Conservation (phyloP, 148 eudicot species). For the Fagopyrum homotropicum region DNA sequence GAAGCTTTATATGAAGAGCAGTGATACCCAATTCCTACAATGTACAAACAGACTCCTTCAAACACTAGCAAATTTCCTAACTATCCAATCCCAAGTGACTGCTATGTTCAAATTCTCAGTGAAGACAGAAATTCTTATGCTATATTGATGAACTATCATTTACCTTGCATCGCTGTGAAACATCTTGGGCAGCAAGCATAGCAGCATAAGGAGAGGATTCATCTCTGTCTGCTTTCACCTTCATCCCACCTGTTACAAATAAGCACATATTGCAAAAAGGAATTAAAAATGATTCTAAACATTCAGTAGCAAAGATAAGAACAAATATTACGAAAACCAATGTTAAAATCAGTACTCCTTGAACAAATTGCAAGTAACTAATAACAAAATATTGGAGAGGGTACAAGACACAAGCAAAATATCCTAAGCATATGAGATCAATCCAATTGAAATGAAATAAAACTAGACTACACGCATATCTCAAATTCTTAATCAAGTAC, state of each 20-base stretch:
- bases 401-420: too few relatives aligned
- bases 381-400: too few relatives aligned
- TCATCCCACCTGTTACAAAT: constrained; percentile 66
- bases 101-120: not conserved
- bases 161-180: constrained; percentile 76
- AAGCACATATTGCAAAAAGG: not conserved
- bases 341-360: too few relatives aligned
- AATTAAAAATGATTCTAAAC: not conserved
- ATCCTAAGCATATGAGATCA: too few relatives aligned
- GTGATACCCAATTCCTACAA: constrained; percentile 66
- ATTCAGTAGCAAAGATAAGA: not conserved
- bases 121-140: not conserved
- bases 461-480: too few relatives aligned
- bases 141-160: too few relatives aligned
- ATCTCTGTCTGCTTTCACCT: constrained; percentile 83
- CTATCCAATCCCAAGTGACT: not conserved
- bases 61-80: not conserved
- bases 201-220: constrained; percentile 91
- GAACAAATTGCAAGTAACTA: too few relatives aligned
- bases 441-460: too few relatives aligned
- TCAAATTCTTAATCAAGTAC: too few relatives aligned
- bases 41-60: not conserved
- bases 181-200: constrained; percentile 91
- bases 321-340: not conserved
- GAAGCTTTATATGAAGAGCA: constrained; percentile 79